Conservation (phyloP, 768 basidiomycete species). For the Tylopilus balloui region DNA sequence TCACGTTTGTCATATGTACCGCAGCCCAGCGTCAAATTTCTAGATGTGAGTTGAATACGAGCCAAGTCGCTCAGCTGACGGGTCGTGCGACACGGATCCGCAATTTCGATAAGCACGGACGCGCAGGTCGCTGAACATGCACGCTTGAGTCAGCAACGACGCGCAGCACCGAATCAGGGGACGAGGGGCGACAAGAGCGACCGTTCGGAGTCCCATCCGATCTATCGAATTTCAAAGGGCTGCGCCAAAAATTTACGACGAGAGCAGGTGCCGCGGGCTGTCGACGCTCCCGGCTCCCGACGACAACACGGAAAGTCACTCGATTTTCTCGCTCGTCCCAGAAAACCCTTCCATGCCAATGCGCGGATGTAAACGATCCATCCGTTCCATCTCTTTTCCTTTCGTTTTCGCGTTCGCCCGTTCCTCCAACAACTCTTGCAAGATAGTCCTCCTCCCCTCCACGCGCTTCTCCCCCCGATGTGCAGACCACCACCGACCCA, state of each 20-base stretch:
- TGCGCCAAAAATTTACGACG: constrained; percentile 22
- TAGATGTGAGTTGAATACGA: constrained; percentile 8
- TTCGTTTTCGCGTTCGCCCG: constrained; percentile 29
- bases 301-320: constrained; percentile 21
- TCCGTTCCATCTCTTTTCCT: constrained; percentile 26
- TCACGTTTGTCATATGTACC: constrained; percentile 34
- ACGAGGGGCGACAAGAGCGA: constrained; percentile 2
- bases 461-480: constrained; percentile 19
- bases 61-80: background rate
- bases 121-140: background rate
- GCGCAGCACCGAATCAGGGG: background rate
- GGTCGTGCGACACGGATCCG: background rate
- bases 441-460: constrained; percentile 4
- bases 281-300: constrained; percentile 24
- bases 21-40: constrained; percentile 8
- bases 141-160: background rate
- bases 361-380: constrained; percentile 30
- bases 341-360: constrained; percentile 22
- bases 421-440: constrained; percentile 6
- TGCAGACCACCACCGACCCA: constrained; percentile 21
- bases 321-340: constrained; percentile 20
- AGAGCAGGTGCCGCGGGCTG: constrained; percentile 19
- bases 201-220: constrained; percentile 4
- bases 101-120: background rate
- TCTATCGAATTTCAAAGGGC: constrained; percentile 24